Evolutionary conservation across 2,329 filamentous ascomycete species (phyloP), one percentile per base, ranked within the genome.

Genomic region (Cryphonectria carpinicola): DNA sequence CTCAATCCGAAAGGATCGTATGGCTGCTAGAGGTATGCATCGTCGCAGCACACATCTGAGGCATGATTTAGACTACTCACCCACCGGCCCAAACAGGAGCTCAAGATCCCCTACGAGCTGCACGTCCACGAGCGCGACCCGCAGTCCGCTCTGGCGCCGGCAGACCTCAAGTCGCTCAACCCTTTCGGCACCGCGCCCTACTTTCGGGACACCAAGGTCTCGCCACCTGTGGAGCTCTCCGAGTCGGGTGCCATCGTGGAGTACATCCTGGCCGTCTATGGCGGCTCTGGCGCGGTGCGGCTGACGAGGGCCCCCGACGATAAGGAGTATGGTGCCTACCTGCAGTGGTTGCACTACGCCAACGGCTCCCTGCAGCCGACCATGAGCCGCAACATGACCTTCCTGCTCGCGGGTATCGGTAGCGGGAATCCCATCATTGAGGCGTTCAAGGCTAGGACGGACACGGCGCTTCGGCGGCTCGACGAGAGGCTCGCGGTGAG

Each of bases 331-430:
- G 80, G 87, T 2, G 84, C 89, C 66, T 92, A 89, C 73, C 76
- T 92, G 0, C 91, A 88, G 81, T 92, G 88, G 88, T 87, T 88
- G 75, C 87, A 91, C 76, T 90, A 84, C 77, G 80, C 82, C 11
- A 85, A 87, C 75, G 82, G 82, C 46, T 68, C 68, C 14, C 62
- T 70, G 28, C 71, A 72, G 63, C 68, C 71, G 14, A 41, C 56
- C 22, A 35, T 70, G 32, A 60, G 60, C 28, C 41, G 62, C 41
- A 39, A 68, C 52, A 72, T 72, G 71, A 83, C 77, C 1, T 80
- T 88, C 4, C 78, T 81, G 74, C 78, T 83, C 0, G 76, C 77
- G 0, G 71, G 87, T 49, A 72, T 76, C 5, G 68, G 70, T 4
- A 65, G 72, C 14, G 74, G 74, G 19, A 69, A 65, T 28, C 67